These are phyloP conservation scores for Apiospora sp. DNA, from an alignment of 2,329 filamentous ascomycete genomes.

Conservation along the genomic window DNA sequence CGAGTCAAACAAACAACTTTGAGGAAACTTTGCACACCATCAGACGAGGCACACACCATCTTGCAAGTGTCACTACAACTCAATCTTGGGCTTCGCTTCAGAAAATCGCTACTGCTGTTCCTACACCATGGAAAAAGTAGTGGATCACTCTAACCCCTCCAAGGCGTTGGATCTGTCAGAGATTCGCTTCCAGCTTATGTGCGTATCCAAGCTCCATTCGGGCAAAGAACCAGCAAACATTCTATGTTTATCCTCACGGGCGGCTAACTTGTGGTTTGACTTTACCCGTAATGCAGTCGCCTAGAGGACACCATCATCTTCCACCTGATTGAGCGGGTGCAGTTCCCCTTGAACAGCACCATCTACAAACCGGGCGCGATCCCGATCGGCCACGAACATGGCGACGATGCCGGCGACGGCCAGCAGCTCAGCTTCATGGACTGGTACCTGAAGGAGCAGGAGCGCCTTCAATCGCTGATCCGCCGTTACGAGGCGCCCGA, in stretches of 20 bases:
- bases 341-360: slow-evolving; percentile 89
- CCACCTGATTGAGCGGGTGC: slow-evolving; percentile 95
- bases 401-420: slow-evolving; percentile 48
- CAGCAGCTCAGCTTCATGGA: slow-evolving; percentile 80
- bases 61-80: neutral
- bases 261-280: neutral
- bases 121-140: slow-evolving; percentile 81
- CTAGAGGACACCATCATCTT: slow-evolving; percentile 98
- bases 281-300: slow-evolving; percentile 65
- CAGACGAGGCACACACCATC: neutral
- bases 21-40: slow-evolving; percentile 9
- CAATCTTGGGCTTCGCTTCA: neutral
- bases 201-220: slow-evolving; percentile 42
- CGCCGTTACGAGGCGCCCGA: slow-evolving; percentile 95
- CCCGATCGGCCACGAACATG: slow-evolving; percentile 64
- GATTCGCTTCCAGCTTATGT: slow-evolving; percentile 96
- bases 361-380: slow-evolving; percentile 88
- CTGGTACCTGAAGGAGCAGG: slow-evolving; percentile 91
- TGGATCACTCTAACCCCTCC: slow-evolving; percentile 85
- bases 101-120: neutral
- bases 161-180: slow-evolving; percentile 89
- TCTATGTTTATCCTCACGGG: neutral
- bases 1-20: neutral
- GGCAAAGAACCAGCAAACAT: neutral
- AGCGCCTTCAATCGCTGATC: slow-evolving; percentile 89